phyloP scores from a whole-genome alignment of 495 filamentous ascomycete species.

The Lophiostoma macrostomum region DNA sequence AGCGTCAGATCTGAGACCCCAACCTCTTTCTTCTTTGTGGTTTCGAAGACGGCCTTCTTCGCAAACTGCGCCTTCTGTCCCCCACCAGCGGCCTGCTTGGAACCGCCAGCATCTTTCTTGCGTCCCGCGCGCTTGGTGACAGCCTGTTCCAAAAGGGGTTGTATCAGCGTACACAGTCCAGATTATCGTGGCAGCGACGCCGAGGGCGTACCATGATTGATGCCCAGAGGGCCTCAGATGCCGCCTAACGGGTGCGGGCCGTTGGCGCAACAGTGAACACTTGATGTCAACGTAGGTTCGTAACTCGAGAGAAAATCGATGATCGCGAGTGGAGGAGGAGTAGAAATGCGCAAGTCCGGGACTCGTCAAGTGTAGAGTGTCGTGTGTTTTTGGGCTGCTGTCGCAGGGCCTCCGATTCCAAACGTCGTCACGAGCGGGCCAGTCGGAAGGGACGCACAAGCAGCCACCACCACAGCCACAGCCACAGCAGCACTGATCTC shows the following conservation, averaged over 20 bases:
- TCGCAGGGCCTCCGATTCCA: constrained; percentile 9
- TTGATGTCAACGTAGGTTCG: not conserved
- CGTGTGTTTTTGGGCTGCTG: not conserved
- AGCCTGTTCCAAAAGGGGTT: constrained; percentile 33
- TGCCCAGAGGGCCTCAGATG: constrained; percentile 21
- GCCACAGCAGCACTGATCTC: no score
- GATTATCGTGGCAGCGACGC: not conserved
- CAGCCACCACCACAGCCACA: no score
- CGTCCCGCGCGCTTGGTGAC: constrained; percentile 55
- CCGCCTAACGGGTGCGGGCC: not conserved
- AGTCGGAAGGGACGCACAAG: no score
- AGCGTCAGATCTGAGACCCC: constrained; percentile 97
- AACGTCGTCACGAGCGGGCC: constrained; percentile 9
- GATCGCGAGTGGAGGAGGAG: not conserved
- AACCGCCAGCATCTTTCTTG: constrained; percentile 61
- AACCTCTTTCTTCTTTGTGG: constrained; percentile 97
- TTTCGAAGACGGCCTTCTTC: constrained; percentile 94
- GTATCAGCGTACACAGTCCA: constrained; percentile 8
- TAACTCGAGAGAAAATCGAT: no score
- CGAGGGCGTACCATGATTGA: constrained; percentile 28
- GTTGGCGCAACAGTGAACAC: constrained; percentile 1
- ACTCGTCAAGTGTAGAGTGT: not conserved
- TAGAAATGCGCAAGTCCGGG: no score
- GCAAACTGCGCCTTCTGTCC: constrained; percentile 63
- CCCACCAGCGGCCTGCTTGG: constrained; percentile 46